Evolutionary conservation across 805 yeast genomes (phyloP).

Genomic region (Yarrowia phangngaensis): DNA sequence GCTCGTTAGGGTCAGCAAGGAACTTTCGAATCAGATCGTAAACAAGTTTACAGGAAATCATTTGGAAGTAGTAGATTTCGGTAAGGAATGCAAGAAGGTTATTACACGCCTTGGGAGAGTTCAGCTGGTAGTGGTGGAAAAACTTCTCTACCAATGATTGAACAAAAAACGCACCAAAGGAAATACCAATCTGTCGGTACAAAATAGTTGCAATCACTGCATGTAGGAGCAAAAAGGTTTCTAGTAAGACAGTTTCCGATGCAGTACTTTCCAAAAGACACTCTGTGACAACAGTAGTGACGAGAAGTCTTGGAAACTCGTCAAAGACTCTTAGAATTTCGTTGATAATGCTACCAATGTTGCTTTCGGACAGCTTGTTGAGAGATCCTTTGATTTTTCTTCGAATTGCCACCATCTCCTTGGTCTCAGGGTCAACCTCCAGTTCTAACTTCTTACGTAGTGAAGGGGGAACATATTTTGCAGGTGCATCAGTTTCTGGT

Average conservation of each 20-base stretch:
- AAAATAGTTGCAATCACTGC: conserved; percentile 73
- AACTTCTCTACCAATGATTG: conserved; percentile 76
- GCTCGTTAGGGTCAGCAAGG: conserved; percentile 57
- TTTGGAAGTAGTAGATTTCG: conserved; percentile 70
- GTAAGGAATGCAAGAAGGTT: conserved; percentile 73
- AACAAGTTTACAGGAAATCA: conserved; percentile 66
- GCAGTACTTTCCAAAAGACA: conserved; percentile 62
- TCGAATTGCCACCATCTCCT: conserved; percentile 49
- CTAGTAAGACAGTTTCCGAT: conserved; percentile 63
- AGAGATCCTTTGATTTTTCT: conserved; percentile 74
- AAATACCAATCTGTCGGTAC: conserved; percentile 75
- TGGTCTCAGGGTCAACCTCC: conserved; percentile 38
- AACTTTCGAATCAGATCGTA: conserved; percentile 64
- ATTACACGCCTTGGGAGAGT: conserved; percentile 46
- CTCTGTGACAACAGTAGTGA: conserved; percentile 63
- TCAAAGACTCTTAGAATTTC: conserved; percentile 63
- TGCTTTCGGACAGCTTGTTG: conserved; percentile 86
- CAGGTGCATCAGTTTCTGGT: conserved; percentile 31
- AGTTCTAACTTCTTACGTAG: conserved; percentile 52
- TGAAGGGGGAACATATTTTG: conserved; percentile 83
- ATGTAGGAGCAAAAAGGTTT: conserved; percentile 73
- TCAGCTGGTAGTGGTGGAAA: conserved; percentile 40
- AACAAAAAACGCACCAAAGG: conserved; percentile 81
- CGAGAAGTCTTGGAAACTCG: conserved; percentile 71
- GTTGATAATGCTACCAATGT: conserved; percentile 62